Evolutionary conservation across 2,329 filamentous ascomycete genomes (phyloP), one percentile per base, ranked within the genome.

Genomic region (Microcyclospora tardicrescens): DNA sequence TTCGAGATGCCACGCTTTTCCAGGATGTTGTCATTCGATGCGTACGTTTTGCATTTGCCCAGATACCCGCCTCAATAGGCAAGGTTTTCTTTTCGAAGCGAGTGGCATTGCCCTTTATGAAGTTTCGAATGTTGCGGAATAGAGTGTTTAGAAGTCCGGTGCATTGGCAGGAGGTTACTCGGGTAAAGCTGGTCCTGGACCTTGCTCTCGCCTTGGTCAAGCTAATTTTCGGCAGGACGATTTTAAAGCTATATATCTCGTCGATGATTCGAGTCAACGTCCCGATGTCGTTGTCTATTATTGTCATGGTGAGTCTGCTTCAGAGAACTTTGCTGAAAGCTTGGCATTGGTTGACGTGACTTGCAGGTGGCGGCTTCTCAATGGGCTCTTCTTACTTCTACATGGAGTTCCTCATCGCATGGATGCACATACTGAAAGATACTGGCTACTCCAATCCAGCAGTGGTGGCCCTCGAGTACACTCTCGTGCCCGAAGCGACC

Each of bases 301-400:
- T 56, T 73, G 75, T 31, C 84, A 93, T 56, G 84, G 81, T 79
- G 62, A 49, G 67, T 47, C 10, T 13, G n/a, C 16, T n/a, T 30
- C 27, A 24, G 5, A 24, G 4, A 24, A 5, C 19, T n/a, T 24
- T 24, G 19, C 19, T 24, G 19, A 24, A 8, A 5, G 19, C 19
- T 8, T 24, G 19, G 19, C 19, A 24, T 24, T 24, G 19, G 19
- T 24, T 24, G 8, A 24, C 19, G 8, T 24, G 19, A 24, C 19
- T 24, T 24, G 4, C 42, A 81, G 77, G 81, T 12, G 85, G 85
- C 15, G 85, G 85, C 0, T 91, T 93, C 57, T 75, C 76, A 6
- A 83, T 93, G 78, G 85, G 84, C 2, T 85, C 81, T 10, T 68
- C 72, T 13, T 82, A 81, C 62, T 93, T 93, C 59, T 93, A 93